These are phyloP conservation scores for Hyparrhenia diplandra DNA, from an alignment of 176 grass and related monocot species.

Conservation along the genomic window DNA sequence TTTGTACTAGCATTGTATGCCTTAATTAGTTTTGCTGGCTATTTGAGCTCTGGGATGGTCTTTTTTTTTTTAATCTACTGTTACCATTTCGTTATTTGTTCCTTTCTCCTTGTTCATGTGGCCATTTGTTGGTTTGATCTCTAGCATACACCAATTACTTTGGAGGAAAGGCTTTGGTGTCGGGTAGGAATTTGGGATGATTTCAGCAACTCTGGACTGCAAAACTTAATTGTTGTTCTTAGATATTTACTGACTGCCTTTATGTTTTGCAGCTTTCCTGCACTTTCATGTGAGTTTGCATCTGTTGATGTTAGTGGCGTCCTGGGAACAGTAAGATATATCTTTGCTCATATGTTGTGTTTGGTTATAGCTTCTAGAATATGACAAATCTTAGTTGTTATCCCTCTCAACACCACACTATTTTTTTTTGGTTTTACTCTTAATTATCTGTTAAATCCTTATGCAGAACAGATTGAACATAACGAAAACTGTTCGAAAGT, in stretches of 20 bases:
- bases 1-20: background rate
- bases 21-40: background rate
- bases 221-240: background rate
- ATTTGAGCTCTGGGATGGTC: background rate
- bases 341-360: slow-evolving; percentile 12
- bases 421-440: slow-evolving; percentile 11
- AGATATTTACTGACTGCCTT: slow-evolving; percentile 20
- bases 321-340: slow-evolving; percentile 86
- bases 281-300: slow-evolving; percentile 98
- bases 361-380: slow-evolving; percentile 1
- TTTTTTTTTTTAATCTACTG: background rate
- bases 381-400: background rate
- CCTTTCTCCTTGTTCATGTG: background rate
- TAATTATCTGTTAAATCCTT: slow-evolving; percentile 30
- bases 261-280: slow-evolving; percentile 76
- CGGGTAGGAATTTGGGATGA: background rate
- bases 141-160: background rate
- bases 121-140: background rate
- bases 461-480: slow-evolving; percentile 99
- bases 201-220: background rate
- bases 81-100: background rate
- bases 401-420: background rate
- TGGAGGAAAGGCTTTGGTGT: background rate
- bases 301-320: slow-evolving; percentile 94
- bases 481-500: slow-evolving; percentile 95